A percentile compares a stretch with the other conserved stretches of the same genome.
These are phyloP conservation scores for Parietichytrium sp. DNA, from an alignment of 108 stramenopile genomes.

Conservation along the genomic window DNA sequence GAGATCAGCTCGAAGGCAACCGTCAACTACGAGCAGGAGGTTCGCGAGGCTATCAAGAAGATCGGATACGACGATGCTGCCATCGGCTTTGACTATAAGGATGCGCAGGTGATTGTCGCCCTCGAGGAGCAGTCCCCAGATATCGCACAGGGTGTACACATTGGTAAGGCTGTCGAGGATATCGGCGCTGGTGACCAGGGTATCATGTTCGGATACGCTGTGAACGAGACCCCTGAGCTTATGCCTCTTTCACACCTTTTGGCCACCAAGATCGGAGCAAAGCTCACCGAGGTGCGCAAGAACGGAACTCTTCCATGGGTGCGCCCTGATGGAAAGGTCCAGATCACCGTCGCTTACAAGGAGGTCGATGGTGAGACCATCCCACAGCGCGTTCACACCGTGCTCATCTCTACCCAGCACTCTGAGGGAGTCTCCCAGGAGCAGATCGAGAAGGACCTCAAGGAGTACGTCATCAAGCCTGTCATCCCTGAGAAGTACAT, in stretches of 20 bases:
- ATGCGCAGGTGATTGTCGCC: conserved; percentile 64
- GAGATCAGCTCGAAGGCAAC: conserved; percentile 68
- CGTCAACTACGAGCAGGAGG: conserved; percentile 70
- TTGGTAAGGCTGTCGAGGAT: conserved; percentile 54
- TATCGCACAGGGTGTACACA: conserved; percentile 68
- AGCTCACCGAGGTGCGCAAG: conserved; percentile 71
- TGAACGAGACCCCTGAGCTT: conserved; percentile 64
- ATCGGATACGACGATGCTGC: conserved; percentile 68
- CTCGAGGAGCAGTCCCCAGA: conserved; percentile 71
- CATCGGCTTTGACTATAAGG: conserved; percentile 70
- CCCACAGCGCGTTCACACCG: conserved; percentile 68
- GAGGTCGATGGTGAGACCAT: conserved; percentile 57
- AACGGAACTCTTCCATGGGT: conserved; percentile 60
- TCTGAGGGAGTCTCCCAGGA: conserved; percentile 60
- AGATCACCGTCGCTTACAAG: conserved; percentile 68
- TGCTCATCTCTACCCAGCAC: conserved; percentile 74
- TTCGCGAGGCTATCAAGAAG: conserved; percentile 67
- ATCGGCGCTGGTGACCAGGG: conserved; percentile 73
- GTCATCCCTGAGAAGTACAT: conserved; percentile 66
- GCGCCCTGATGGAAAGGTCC: conserved; percentile 71
- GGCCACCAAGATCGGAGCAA: conserved; percentile 60
- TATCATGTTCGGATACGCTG: conserved; percentile 73
- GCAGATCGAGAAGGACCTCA: conserved; percentile 63
- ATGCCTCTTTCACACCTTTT: conserved; percentile 69
- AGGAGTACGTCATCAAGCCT: conserved; percentile 69